phyloP scores from a whole-genome alignment of 1,139 yeast genomes.

The Kodamaea plutei region DNA sequence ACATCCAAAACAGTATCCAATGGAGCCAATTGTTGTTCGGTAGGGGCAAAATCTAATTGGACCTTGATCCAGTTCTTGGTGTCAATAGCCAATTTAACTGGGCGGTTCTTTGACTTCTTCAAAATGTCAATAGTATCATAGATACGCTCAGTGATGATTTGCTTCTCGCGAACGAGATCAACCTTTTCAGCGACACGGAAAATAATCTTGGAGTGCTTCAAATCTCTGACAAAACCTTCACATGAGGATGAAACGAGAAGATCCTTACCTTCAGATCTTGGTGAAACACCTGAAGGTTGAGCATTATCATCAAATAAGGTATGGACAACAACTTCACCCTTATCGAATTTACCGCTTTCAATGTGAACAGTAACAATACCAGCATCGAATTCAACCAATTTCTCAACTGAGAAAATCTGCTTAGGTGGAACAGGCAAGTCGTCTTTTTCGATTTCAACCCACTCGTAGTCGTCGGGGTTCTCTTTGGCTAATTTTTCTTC shows the following conservation, averaged over 20 bases:
- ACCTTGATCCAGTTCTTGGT: slow-evolving; percentile 41
- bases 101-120: slow-evolving; percentile 41
- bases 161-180: slow-evolving; percentile 43
- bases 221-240: slow-evolving; percentile 63
- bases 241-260: slow-evolving; percentile 44
- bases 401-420: slow-evolving; percentile 48
- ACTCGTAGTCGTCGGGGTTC: slow-evolving; percentile 59
- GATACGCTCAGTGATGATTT: slow-evolving; percentile 46
- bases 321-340: slow-evolving; percentile 50
- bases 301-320: slow-evolving; percentile 61
- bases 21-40: slow-evolving; percentile 49
- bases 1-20: slow-evolving; percentile 65
- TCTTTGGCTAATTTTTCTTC: slow-evolving; percentile 52
- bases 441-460: slow-evolving; percentile 53
- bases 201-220: slow-evolving; percentile 53
- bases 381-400: slow-evolving; percentile 51
- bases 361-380: slow-evolving; percentile 60
- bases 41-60: slow-evolving; percentile 58
- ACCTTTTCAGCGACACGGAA: slow-evolving; percentile 53
- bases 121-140: slow-evolving; percentile 53
- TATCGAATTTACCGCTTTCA: slow-evolving; percentile 43
- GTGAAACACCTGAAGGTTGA: slow-evolving; percentile 54
- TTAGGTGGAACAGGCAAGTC: slow-evolving; percentile 42
- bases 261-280: slow-evolving; percentile 37
- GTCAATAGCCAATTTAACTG: slow-evolving; percentile 43